A percentile compares a stretch with the other conserved stretches of the same genome.
Conservation (phyloP, 148 eudicot species). For the Arctostaphylos glauca region DNA sequence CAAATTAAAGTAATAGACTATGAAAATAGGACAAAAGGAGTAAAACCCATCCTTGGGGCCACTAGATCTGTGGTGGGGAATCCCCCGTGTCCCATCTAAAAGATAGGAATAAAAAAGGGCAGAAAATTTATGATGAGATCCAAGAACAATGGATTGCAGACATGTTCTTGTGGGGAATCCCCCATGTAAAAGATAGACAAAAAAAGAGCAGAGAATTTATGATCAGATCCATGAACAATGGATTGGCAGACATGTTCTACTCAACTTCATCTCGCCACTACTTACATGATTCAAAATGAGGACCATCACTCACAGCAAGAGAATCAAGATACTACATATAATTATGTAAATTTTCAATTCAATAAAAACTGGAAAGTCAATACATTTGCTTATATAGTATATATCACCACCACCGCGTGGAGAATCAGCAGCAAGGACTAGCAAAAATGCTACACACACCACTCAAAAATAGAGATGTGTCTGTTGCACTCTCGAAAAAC, state of each 20-base stretch:
- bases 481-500: neutral
- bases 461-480: no score
- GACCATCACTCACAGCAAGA: neutral
- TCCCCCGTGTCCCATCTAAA: no score
- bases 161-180: neutral
- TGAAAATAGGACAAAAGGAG: no score
- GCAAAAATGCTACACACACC: no score
- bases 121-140: no score
- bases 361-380: constrained; percentile 24
- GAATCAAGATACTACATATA: neutral
- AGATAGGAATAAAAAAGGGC: no score
- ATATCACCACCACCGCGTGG: neutral
- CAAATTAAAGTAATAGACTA: no score
- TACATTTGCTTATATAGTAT: constrained; percentile 17
- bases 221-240: neutral
- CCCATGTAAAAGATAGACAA: neutral
- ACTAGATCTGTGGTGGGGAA: neutral
- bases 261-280: neutral
- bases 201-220: neutral
- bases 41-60: neutral
- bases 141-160: no score
- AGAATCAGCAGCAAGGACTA: neutral
- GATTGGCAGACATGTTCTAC: neutral
- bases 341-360: neutral
- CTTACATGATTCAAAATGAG: neutral